Base-by-base conservation (phyloP, 495 filamentous ascomycete genomes). In the Trichoderma parareesei region DNA sequence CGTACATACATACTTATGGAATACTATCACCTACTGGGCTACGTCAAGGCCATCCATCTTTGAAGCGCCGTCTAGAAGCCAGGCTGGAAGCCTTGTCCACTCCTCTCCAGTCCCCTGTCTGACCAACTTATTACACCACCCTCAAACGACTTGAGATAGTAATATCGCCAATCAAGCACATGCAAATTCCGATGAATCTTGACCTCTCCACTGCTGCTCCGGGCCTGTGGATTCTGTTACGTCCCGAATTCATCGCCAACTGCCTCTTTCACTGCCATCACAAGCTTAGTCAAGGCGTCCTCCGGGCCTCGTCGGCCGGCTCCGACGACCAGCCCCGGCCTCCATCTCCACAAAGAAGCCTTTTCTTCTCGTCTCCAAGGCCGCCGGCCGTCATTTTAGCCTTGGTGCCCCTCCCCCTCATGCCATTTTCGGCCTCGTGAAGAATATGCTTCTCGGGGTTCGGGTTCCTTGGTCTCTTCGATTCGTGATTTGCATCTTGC, bases 231-330 rank as follows among this genome's bases (percentile, higher is more conserved):
- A 57, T 37, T 37, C 27, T 37, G 35, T 49, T 49, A 49, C 46
- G 53, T 57, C 53, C 11, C 27, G 27, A 20, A 13, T 35, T 37
- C 53, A 10, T 38, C 53, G 9, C 53, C 33, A 35, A 11, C 4
- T 38, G 53, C 33, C 27, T 14, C 7, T 13, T 48, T 16, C 44
- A 1, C 11, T 16, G n/a, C 44, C 44, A 48, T 48, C 20, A 38
- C 20, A 10, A 35, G 53, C 20, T 14, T 38, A 11, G 20, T 4
- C 49, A 38, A 57, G 53, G 53, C 53, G 53, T 57, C 53, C 33
- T 57, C 53, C 53, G 53, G 20, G 33, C 53, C 20, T n/a, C 60
- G 11, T 61, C 60, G 60, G 60, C 60, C 60, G 41, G 60, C 60
- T 61, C 60, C 60, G 60, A 61, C 5, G 41, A 4, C 35, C 27